These are phyloP conservation scores for Cadophora sp. DNA, from an alignment of 2,329 filamentous ascomycete species.

Conservation along the genomic window DNA sequence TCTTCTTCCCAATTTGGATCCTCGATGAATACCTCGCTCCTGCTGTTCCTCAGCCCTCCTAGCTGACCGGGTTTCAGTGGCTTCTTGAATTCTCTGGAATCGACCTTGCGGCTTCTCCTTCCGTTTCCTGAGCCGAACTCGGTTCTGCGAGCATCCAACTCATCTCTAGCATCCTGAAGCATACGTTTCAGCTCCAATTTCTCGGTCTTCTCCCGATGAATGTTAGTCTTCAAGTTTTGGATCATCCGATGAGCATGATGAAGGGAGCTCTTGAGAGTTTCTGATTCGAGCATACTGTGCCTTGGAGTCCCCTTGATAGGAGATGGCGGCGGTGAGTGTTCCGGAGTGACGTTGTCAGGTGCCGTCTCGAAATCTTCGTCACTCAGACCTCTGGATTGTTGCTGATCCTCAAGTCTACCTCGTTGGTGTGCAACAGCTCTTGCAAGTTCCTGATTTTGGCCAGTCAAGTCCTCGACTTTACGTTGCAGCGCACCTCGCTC, in stretches of 20 bases:
- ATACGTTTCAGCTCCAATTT: conserved; percentile 95
- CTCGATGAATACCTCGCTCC: conserved; percentile 79
- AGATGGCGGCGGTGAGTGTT: conserved; percentile 89
- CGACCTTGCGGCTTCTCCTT: conserved; percentile 68
- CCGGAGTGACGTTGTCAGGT: conserved; percentile 76
- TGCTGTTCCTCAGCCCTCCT: conserved; percentile 74
- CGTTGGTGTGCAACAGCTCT: conserved; percentile 79
- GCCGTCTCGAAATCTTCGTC: conserved; percentile 70
- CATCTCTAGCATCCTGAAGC: conserved; percentile 93
- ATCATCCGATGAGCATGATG: conserved; percentile 96
- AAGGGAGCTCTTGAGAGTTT: conserved; percentile 92
- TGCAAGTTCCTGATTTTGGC: conserved; percentile 90
- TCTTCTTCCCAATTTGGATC: conserved; percentile 94
- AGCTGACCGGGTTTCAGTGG: conserved; percentile 74
- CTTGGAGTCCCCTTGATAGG: conserved; percentile 91
- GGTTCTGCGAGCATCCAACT: conserved; percentile 74
- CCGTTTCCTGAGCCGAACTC: conserved; percentile 52
- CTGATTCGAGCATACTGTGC: conserved; percentile 90
- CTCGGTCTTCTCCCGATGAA: conserved; percentile 98
- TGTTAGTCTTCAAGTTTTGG: conserved; percentile 90
- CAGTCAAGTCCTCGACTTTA: conserved; percentile 86
- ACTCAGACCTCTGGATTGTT: conserved; percentile 62
- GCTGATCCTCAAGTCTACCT: conserved; percentile 69
- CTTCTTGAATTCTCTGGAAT: conserved; percentile 79
- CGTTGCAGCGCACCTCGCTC: conserved; percentile 81